phyloP scores from a whole-genome alignment of 108 stramenopile species.

The Stephanodiscus minutulus region DNA sequence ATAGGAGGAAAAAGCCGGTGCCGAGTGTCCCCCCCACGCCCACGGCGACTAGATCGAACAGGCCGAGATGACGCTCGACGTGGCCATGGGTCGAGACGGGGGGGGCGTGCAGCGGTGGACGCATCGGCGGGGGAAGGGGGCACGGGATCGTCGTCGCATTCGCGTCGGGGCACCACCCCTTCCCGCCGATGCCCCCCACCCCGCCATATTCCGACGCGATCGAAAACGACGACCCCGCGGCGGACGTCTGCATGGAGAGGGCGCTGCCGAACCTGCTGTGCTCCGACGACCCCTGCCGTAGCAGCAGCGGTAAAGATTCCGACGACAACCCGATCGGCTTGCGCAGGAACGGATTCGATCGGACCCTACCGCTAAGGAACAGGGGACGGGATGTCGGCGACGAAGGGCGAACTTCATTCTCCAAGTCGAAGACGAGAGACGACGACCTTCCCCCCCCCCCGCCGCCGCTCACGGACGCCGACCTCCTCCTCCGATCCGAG shows the following conservation, averaged over 20 bases:
- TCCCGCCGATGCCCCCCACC: not conserved
- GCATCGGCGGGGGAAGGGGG: not conserved
- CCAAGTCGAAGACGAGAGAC: too few relatives aligned
- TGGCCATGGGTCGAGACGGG: not conserved
- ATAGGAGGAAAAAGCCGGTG: conserved; percentile 20
- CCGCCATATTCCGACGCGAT: not conserved
- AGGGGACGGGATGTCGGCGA: not conserved
- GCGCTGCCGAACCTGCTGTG: too few relatives aligned
- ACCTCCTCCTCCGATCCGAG: too few relatives aligned
- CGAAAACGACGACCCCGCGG: not conserved
- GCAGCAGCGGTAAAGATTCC: not conserved
- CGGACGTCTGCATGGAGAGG: not conserved
- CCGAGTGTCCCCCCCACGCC: conserved; percentile 23
- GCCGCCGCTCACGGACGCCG: too few relatives aligned
- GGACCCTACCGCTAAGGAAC: not conserved
- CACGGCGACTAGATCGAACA: conserved; percentile 19
- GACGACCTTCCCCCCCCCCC: too few relatives aligned
- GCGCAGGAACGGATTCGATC: not conserved
- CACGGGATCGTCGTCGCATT: too few relatives aligned
- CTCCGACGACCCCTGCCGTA: not conserved
- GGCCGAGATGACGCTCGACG: conserved; percentile 9
- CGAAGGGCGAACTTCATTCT: not conserved
- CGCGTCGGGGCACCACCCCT: not conserved
- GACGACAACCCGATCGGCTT: not conserved
- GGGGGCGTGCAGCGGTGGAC: not conserved